Evolutionary conservation across 768 basidiomycete genomes (phyloP).

Genomic region (Boletus insuetus): DNA sequence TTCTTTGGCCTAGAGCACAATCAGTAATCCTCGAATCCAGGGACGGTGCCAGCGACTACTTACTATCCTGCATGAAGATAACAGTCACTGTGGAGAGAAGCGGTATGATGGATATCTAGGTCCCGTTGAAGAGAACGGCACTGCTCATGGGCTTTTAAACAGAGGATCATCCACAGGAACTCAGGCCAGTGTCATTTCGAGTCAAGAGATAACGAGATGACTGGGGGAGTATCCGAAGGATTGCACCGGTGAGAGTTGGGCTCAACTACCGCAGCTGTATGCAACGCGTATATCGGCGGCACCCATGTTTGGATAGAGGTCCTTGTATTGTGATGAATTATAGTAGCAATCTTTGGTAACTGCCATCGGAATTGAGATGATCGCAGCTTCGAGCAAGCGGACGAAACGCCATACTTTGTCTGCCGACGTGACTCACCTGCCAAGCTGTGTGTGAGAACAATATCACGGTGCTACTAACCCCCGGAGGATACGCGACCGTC

Average conservation of each 20-base stretch:
- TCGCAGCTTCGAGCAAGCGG: conserved; percentile 16
- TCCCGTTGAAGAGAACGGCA: conserved; percentile 3
- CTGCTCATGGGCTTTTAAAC: conserved; percentile 22
- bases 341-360: conserved; percentile 17
- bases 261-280: conserved; percentile 21
- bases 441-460: conserved; percentile 33
- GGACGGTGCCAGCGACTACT: neutral
- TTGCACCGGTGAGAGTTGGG: conserved; percentile 6
- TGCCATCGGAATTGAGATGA: conserved; percentile 18
- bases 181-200: conserved; percentile 18
- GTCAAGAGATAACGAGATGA: conserved; percentile 24
- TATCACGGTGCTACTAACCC: conserved; percentile 6
- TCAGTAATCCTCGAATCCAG: conserved; percentile 2
- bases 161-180: conserved; percentile 21
- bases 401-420: conserved; percentile 27
- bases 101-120: conserved; percentile 3
- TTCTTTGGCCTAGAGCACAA: conserved; percentile 13
- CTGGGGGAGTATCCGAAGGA: conserved; percentile 1
- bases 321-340: conserved; percentile 1
- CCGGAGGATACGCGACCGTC: conserved; percentile 5
- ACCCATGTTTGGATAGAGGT: conserved; percentile 19
- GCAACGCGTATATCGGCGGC: conserved; percentile 1
- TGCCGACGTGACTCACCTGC: conserved; percentile 28
- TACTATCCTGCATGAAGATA: conserved; percentile 19
- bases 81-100: neutral